Evolutionary conservation across 495 filamentous ascomycete genomes (phyloP).

Genomic region (Penicillium alfredii): DNA sequence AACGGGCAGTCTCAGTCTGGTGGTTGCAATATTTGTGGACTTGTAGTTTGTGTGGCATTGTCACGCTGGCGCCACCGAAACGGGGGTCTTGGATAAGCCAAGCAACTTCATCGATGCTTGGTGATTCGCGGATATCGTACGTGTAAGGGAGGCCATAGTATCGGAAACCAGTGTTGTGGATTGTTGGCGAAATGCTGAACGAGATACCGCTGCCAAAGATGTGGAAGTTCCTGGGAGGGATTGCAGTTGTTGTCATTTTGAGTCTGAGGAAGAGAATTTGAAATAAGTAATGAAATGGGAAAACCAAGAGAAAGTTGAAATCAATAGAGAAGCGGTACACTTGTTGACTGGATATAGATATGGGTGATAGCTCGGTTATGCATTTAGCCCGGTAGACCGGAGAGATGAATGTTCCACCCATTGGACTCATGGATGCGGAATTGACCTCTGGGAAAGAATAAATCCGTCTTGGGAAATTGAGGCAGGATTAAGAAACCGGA

Average conservation of each 20-base stretch:
- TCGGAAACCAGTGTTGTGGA: conserved; percentile 64
- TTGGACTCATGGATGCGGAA: too few species aligned
- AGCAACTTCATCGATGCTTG: conserved; percentile 24
- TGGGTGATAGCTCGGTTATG: conserved; percentile 3
- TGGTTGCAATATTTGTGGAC: conserved; percentile 34
- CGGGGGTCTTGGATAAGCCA: conserved; percentile 40
- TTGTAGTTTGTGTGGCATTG: conserved; percentile 45
- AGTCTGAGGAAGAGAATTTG: too few species aligned
- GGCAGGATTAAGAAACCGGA: not conserved
- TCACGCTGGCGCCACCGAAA: conserved; percentile 41
- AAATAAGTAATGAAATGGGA: not conserved
- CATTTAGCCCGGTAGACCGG: too few species aligned
- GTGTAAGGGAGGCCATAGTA: conserved; percentile 57
- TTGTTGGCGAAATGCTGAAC: conserved; percentile 62
- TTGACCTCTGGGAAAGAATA: not conserved
- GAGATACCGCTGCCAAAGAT: conserved; percentile 60
- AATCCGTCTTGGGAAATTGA: not conserved
- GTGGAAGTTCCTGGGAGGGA: conserved; percentile 30
- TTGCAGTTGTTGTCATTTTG: not conserved
- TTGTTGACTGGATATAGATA: not conserved
- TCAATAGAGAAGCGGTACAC: too few species aligned
- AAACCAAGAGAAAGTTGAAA: too few species aligned
- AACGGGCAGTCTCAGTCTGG: conserved; percentile 25
- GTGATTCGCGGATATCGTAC: conserved; percentile 52
- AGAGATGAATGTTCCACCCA: too few species aligned